phyloP scores from a whole-genome alignment of 805 yeast genomes.

The Lachancea mirantina region DNA sequence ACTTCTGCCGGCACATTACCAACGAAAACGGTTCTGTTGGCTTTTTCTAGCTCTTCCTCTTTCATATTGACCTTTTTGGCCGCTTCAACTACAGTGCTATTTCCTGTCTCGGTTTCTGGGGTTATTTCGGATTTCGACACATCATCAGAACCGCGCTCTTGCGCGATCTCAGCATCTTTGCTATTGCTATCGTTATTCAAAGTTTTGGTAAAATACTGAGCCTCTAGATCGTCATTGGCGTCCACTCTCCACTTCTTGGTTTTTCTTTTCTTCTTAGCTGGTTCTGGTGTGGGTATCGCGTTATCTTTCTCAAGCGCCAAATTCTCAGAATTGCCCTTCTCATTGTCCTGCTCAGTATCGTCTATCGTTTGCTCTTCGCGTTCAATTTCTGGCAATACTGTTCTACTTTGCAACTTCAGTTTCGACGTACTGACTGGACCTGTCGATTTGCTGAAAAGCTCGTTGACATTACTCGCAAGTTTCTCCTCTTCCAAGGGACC shows the following conservation, averaged over 20 bases:
- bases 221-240: slow-evolving; percentile 46
- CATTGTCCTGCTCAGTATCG: not conserved
- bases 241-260: slow-evolving; percentile 17
- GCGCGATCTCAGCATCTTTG: slow-evolving; percentile 11
- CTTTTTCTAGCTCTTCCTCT: slow-evolving; percentile 69
- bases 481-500: slow-evolving; percentile 26
- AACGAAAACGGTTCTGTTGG: slow-evolving; percentile 77
- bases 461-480: slow-evolving; percentile 28
- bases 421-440: slow-evolving; percentile 40
- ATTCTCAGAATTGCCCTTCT: no score
- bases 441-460: slow-evolving; percentile 34
- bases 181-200: slow-evolving; percentile 29
- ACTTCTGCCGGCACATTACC: slow-evolving; percentile 72
- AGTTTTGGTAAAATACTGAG: slow-evolving; percentile 45
- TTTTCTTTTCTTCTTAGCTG: slow-evolving; percentile 14
- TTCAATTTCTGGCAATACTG: slow-evolving; percentile 13
- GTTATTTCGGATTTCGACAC: slow-evolving; percentile 12
- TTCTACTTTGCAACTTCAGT: slow-evolving; percentile 17
- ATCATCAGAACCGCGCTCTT: slow-evolving; percentile 8
- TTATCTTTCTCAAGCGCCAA: slow-evolving; percentile 12
- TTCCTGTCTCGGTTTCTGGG: slow-evolving; percentile 15
- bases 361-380: slow-evolving; percentile 15
- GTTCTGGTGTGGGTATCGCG: slow-evolving; percentile 16
- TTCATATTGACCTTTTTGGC: slow-evolving; percentile 54
- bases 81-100: slow-evolving; percentile 17